Conservation (phyloP, 1,139 yeast species). For the Hyphopichia pseudoburtonii region DNA sequence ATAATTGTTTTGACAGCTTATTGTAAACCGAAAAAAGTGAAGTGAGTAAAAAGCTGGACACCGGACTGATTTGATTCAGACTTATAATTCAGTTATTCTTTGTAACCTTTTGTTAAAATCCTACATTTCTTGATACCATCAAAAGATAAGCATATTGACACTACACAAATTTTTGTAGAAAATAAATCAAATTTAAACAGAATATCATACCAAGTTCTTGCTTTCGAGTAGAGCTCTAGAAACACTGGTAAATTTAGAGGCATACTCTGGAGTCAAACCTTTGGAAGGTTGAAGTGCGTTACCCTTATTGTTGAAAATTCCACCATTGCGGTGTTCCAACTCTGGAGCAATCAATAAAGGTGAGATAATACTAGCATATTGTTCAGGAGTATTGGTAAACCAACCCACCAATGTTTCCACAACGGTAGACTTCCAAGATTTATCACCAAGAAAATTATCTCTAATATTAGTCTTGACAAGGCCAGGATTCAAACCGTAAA, state of each 20-base stretch:
- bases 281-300: constrained; percentile 19
- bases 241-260: constrained; percentile 15
- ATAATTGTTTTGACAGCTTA: too few relatives aligned
- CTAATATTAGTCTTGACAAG: constrained; percentile 30
- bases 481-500: constrained; percentile 38
- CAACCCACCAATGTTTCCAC: constrained; percentile 25
- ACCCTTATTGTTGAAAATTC: constrained; percentile 24
- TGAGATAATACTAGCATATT: constrained; percentile 23
- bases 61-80: too few relatives aligned
- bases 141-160: too few relatives aligned
- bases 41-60: too few relatives aligned
- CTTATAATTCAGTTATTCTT: too few relatives aligned
- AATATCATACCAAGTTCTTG: constrained; percentile 17
- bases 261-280: constrained; percentile 23
- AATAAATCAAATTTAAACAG: too few relatives aligned
- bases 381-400: constrained; percentile 26
- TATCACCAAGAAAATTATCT: constrained; percentile 23
- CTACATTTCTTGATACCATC: too few relatives aligned
- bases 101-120: too few relatives aligned
- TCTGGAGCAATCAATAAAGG: constrained; percentile 27
- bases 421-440: constrained; percentile 16
- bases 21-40: too few relatives aligned
- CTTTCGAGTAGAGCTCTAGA: constrained; percentile 15
- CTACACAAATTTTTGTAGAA: too few relatives aligned
- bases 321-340: constrained; percentile 23